Conservation (phyloP, 139 green algal genomes). For the Edaphochlamys debaryana region DNA sequence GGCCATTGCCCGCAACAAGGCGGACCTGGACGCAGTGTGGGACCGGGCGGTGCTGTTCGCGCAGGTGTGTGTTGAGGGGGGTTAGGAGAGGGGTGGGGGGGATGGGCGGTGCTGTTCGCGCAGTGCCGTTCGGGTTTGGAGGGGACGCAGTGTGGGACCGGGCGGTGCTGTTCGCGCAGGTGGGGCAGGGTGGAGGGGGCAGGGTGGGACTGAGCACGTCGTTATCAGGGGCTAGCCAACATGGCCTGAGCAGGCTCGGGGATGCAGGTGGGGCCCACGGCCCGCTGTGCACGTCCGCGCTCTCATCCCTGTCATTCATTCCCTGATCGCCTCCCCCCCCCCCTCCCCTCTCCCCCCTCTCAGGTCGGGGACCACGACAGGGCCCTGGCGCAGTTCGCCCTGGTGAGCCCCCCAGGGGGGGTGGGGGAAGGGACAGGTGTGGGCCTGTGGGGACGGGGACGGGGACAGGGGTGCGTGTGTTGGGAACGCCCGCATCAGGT, state of each 20-base stretch:
- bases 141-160: conserved; percentile 77
- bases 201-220: no score
- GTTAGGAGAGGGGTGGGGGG: background rate
- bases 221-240: no score
- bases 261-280: no score
- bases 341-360: background rate
- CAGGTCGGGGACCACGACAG: conserved; percentile 23
- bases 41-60: conserved; percentile 78
- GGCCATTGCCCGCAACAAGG: conserved; percentile 63
- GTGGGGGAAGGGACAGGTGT: no score
- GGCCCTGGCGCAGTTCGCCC: conserved; percentile 48
- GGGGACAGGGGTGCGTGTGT: no score
- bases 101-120: background rate
- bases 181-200: no score
- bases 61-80: conserved; percentile 45
- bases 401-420: no score
- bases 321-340: background rate
- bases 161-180: conserved; percentile 73
- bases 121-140: no score
- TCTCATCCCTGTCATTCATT: background rate
- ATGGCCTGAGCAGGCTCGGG: no score
- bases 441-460: no score
- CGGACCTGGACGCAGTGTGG: conserved; percentile 77
- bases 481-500: no score
- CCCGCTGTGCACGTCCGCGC: no score